Evolutionary conservation across 352 stramenopile species (phyloP).

Genomic region (Plasmopara halstedii): DNA sequence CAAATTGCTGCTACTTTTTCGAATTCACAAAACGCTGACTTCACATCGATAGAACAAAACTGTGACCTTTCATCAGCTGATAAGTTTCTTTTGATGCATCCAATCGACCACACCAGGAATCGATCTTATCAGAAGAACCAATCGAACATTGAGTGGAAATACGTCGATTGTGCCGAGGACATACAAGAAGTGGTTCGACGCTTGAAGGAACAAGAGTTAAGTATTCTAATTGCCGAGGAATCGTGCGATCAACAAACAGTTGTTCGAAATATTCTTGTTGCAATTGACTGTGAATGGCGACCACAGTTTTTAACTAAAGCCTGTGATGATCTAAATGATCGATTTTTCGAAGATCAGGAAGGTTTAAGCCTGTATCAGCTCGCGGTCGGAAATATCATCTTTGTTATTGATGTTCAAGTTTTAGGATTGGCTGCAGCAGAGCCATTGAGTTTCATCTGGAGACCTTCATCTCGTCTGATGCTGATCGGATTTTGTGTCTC

Average conservation of each 20-base stretch:
- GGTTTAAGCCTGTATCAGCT: conserved; percentile 54
- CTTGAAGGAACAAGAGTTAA: conserved; percentile 7
- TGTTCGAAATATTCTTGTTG: conserved; percentile 25
- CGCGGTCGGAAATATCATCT: conserved; percentile 29
- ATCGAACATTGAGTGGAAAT: conserved; percentile 22
- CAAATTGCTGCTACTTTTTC: conserved; percentile 10
- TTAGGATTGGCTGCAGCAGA: conserved; percentile 27
- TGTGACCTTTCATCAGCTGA: not conserved
- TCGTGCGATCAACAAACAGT: conserved; percentile 3
- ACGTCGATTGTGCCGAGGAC: conserved; percentile 17
- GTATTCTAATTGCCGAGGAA: not conserved
- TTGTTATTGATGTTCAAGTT: conserved; percentile 51
- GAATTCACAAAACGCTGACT: not conserved
- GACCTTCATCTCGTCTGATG: conserved; percentile 20
- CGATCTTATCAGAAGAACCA: conserved; percentile 4
- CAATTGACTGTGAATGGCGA: conserved; percentile 60
- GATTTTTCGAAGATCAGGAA: conserved; percentile 7
- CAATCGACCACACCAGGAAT: conserved; percentile 27
- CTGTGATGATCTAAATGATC: not conserved
- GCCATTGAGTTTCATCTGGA: conserved; percentile 38
- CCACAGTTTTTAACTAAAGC: conserved; percentile 35
- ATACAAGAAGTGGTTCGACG: conserved; percentile 19
- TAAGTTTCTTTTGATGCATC: not conserved
- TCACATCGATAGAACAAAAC: not conserved
- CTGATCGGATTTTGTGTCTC: conserved; percentile 51